Conservation (phyloP, 2,329 filamentous ascomycete species). For the Monosporascus sp. region DNA sequence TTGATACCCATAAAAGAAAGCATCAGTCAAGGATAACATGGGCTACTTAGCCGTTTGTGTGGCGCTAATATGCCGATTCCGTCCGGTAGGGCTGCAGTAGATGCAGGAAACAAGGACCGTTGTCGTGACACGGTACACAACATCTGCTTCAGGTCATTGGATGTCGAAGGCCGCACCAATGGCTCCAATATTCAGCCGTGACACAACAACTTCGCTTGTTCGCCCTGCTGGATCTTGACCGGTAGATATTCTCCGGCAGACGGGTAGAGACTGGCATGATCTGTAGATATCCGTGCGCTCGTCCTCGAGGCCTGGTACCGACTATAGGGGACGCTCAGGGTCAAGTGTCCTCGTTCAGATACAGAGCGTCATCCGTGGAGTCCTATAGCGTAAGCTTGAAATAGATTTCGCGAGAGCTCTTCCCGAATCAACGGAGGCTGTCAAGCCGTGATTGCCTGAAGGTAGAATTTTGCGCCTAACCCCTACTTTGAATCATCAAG, state of each 20-base stretch:
- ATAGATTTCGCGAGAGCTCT: no score
- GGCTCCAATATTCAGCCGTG: slow-evolving; percentile 1
- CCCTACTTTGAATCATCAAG: no score
- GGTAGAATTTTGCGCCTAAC: no score
- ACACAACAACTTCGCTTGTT: slow-evolving; percentile 10
- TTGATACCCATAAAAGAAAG: not conserved
- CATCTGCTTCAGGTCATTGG: not conserved
- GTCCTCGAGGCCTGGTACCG: not conserved
- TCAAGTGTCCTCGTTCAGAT: not conserved
- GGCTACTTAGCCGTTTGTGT: not conserved
- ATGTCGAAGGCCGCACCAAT: not conserved
- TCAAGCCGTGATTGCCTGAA: no score
- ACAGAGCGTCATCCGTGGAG: not conserved
- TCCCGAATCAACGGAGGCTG: no score
- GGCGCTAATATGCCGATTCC: not conserved
- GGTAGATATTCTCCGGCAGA: not conserved
- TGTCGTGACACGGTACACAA: not conserved
- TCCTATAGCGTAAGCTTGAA: no score
- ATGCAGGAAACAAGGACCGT: not conserved
- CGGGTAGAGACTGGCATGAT: not conserved
- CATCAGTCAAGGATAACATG: not conserved
- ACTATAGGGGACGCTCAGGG: not conserved
- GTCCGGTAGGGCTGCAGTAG: not conserved
- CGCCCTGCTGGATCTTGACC: slow-evolving; percentile 5
- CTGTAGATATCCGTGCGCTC: not conserved